Conservation (phyloP, 495 filamentous ascomycete species). For the Penicillium diatomitis region DNA sequence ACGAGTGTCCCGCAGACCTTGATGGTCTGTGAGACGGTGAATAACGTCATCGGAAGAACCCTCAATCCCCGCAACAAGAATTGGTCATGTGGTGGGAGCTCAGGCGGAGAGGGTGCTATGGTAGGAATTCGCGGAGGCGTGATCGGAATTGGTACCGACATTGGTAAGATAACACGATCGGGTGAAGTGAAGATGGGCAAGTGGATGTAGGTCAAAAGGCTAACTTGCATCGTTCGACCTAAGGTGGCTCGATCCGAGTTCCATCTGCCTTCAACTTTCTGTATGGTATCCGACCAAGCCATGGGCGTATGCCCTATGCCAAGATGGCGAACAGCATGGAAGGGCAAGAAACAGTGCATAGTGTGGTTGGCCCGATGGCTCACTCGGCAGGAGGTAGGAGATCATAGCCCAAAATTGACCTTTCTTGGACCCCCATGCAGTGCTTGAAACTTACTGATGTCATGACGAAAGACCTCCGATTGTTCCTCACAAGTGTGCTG, state of each 20-base stretch:
- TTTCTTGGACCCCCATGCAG: no score
- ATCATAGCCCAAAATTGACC: no score
- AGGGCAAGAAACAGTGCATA: constrained; percentile 26
- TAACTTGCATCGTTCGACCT: neutral
- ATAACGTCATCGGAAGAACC: constrained; percentile 33
- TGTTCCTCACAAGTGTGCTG: constrained; percentile 27
- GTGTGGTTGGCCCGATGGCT: constrained; percentile 29
- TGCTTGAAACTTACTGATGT: neutral
- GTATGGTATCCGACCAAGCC: constrained; percentile 33
- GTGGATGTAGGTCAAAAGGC: neutral
- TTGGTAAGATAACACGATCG: constrained; percentile 3
- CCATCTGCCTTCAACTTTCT: constrained; percentile 39
- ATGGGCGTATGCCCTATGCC: constrained; percentile 35
- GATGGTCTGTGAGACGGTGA: constrained; percentile 27
- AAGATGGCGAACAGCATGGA: constrained; percentile 20
- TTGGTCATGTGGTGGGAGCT: constrained; percentile 32
- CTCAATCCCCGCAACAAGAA: constrained; percentile 29
- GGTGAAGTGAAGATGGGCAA: no score
- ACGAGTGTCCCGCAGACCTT: constrained; percentile 35
- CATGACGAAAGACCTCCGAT: constrained; percentile 15
- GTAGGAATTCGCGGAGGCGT: constrained; percentile 27
- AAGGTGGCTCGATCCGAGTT: constrained; percentile 42
- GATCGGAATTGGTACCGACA: constrained; percentile 33
- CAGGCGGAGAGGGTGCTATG: constrained; percentile 33
- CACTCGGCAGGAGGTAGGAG: constrained; percentile 25